phyloP scores from a whole-genome alignment of 148 eudicot genomes.

The Amaranthus cruentus region DNA sequence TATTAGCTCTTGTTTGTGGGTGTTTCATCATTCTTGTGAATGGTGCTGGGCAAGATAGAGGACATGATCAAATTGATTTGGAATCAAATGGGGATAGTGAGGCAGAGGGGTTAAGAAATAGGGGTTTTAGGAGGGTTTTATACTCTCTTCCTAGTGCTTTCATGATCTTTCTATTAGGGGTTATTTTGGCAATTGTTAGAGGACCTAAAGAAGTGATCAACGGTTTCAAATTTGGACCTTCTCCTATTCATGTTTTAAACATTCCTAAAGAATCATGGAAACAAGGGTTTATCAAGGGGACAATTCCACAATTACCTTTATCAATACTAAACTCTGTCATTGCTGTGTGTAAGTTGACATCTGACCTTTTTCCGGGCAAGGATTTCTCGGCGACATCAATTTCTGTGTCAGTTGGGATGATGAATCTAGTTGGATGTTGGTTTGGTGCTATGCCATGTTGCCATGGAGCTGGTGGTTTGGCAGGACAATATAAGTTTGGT shows the following conservation, averaged over 20 bases:
- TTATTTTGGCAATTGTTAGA: constrained; percentile 47
- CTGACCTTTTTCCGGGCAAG: constrained; percentile 64
- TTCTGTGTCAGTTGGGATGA: constrained; percentile 62
- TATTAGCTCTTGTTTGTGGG: constrained; percentile 67
- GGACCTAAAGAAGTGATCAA: constrained; percentile 53
- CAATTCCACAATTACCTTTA: constrained; percentile 79
- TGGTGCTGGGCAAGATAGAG: constrained; percentile 60
- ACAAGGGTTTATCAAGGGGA: constrained; percentile 73
- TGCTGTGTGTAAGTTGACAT: constrained; percentile 74
- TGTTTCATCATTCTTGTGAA: constrained; percentile 61
- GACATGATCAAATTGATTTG: background rate
- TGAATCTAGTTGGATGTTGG: constrained; percentile 92
- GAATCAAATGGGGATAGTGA: background rate
- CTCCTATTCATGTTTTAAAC: constrained; percentile 34
- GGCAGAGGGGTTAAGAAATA: constrained; percentile 3
- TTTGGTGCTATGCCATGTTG: constrained; percentile 89
- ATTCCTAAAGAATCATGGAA: constrained; percentile 72
- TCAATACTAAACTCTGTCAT: constrained; percentile 79
- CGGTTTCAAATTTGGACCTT: constrained; percentile 66
- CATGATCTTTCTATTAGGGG: constrained; percentile 60
- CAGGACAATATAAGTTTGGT: constrained; percentile 93
- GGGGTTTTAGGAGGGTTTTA: constrained; percentile 37
- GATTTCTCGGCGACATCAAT: constrained; percentile 65
- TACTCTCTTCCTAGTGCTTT: constrained; percentile 71
- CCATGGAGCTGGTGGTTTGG: constrained; percentile 96